Base-by-base conservation (phyloP, 306 rosid genomes). In the Astragalus membranaceus region DNA sequence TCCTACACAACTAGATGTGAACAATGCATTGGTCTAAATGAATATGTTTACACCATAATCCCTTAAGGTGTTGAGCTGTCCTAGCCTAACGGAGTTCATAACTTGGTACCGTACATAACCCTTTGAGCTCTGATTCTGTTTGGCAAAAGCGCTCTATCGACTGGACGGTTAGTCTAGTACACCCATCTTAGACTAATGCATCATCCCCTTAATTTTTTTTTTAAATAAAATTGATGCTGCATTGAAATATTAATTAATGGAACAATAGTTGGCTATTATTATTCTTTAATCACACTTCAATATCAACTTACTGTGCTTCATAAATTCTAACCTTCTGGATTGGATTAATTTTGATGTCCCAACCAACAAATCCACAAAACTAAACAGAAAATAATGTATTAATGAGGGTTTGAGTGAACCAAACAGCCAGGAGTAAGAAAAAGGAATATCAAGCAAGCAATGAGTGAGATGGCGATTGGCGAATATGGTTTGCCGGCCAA, bases 251-350 rank as follows among this genome's bases (percentile, higher is more conserved):
- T 39, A 33, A 33, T 32, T 51, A 23, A 51, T 53, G 32, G 16
- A n/a, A 29, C 70, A 60, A 74, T 9, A n/a, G n/a, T 52, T 60
- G 72, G 64, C 48, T 37, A 30, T 53, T 37, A 30, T 53, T 52
- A 53, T 55, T 53, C 61, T 41, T 52, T 55, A 53, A 74, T 43
- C 41, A 53, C 10, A 39, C 71, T 36, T 43, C 66, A 15, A 9
- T 32, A 63, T 62, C 55, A 74, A 16, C 43, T 50, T 32, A 51
- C 10, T 64, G 36, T 4, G 23, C 32, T 30, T 16, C 42, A 13
- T 16, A 17, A 62, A 55, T 15, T 65, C 12, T 12, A 8, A 11
- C 5, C 50, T 9, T 53, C 58, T 37, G 5, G 35, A 20, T 62
- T 17, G 67, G 15, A 39, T 17, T 32, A 33, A 32, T 64, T 64